These are phyloP conservation scores for Rhizopogon vulgaris DNA, from an alignment of 768 basidiomycete species.

Conservation along the genomic window DNA sequence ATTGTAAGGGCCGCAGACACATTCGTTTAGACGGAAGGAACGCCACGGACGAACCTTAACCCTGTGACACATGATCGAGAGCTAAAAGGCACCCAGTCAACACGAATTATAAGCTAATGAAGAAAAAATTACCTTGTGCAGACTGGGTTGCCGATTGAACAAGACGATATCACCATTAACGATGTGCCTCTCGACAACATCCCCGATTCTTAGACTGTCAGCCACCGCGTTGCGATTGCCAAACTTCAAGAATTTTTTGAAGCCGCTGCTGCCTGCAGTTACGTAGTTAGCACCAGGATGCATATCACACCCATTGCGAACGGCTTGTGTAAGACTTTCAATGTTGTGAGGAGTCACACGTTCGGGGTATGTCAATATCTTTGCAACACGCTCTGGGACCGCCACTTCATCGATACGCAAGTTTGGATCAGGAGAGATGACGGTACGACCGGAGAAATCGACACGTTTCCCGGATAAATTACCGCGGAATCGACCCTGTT, in stretches of 20 bases:
- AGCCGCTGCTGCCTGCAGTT: constrained; percentile 64
- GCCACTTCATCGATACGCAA: constrained; percentile 97
- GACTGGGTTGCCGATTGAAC: constrained; percentile 97
- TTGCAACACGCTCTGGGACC: constrained; percentile 91
- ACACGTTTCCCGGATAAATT: constrained; percentile 99
- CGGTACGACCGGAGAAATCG: constrained; percentile 96
- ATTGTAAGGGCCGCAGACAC: constrained; percentile 98
- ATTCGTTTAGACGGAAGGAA: constrained; percentile 95
- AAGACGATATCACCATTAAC: constrained; percentile 93
- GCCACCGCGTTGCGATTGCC: constrained; percentile 78
- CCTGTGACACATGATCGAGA: constrained; percentile 98
- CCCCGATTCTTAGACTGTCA: constrained; percentile 77
- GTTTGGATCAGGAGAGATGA: constrained; percentile 99
- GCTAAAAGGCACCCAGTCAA: constrained; percentile 32
- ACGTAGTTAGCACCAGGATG: constrained; percentile 98
- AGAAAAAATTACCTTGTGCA: constrained; percentile 68
- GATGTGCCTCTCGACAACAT: constrained; percentile 92
- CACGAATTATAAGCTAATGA: not conserved
- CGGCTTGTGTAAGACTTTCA: constrained; percentile 61
- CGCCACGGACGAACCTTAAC: constrained; percentile 97
- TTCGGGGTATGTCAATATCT: constrained; percentile 94
- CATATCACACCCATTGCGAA: constrained; percentile 82
- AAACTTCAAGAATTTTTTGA: constrained; percentile 88
- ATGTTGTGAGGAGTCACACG: constrained; percentile 92
- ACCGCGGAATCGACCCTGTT: constrained; percentile 97